phyloP scores from a whole-genome alignment of 1,284 basidiomycete species.

The Coniophora puteana region DNA sequence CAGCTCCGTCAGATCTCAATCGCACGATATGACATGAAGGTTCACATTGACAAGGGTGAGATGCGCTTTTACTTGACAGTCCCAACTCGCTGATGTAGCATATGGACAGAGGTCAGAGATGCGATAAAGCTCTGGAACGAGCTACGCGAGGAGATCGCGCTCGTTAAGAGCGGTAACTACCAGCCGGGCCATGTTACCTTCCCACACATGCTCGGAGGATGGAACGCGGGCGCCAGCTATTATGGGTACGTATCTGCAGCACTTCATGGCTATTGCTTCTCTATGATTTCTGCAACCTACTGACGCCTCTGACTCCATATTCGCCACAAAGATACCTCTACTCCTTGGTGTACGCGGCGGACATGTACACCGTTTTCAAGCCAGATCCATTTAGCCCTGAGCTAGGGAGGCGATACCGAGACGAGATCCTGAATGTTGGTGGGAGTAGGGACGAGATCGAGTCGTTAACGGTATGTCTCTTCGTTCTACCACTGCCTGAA shows the following conservation, averaged over 20 bases:
- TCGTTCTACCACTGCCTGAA: conserved; percentile 32
- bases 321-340: conserved; percentile 57
- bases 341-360: conserved; percentile 71
- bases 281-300: background rate
- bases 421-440: conserved; percentile 52
- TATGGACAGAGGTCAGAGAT: conserved; percentile 53
- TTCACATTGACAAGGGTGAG: conserved; percentile 67
- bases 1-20: conserved; percentile 83
- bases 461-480: conserved; percentile 48
- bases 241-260: conserved; percentile 65
- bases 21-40: conserved; percentile 53
- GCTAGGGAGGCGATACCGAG: conserved; percentile 48
- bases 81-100: background rate
- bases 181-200: conserved; percentile 67
- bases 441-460: conserved; percentile 57
- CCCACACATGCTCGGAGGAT: conserved; percentile 70
- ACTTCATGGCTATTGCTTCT: too few species aligned
- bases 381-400: conserved; percentile 66
- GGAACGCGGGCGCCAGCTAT: conserved; percentile 80
- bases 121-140: conserved; percentile 75
- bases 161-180: conserved; percentile 58
- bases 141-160: conserved; percentile 61
- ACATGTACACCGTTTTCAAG: conserved; percentile 85
- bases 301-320: too few species aligned
- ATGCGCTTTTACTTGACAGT: conserved; percentile 6